These are phyloP conservation scores for Hagleromyces aurorensis DNA, from an alignment of 805 yeast genomes.

Conservation along the genomic window DNA sequence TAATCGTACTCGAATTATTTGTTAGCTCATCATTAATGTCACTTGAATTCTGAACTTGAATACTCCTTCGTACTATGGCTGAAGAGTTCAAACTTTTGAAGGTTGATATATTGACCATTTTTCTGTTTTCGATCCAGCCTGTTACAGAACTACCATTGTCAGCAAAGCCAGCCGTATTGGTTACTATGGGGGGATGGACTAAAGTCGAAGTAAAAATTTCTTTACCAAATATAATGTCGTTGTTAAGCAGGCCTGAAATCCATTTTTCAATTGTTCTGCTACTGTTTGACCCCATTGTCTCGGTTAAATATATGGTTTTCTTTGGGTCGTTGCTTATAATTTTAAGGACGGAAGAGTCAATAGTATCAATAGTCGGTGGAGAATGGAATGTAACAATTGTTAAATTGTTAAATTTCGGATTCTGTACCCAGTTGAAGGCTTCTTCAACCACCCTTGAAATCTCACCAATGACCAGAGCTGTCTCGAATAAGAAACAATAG, in stretches of 20 bases:
- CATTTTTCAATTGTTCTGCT: slow-evolving; percentile 33
- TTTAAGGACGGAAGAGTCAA: slow-evolving; percentile 21
- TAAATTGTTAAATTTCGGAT: slow-evolving; percentile 8
- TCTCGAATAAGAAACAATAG: slow-evolving; percentile 32
- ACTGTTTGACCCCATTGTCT: slow-evolving; percentile 23
- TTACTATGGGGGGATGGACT: slow-evolving; percentile 16
- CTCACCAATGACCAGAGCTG: slow-evolving; percentile 15
- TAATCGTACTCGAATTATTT: slow-evolving; percentile 14
- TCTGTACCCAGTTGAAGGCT: slow-evolving; percentile 4
- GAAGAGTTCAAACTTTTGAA: slow-evolving; percentile 14
- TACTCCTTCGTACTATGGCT: slow-evolving; percentile 17
- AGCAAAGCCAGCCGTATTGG: slow-evolving; percentile 2
- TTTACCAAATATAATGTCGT: slow-evolving; percentile 26
- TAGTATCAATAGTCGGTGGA: slow-evolving; percentile 13
- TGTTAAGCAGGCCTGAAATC: slow-evolving; percentile 34
- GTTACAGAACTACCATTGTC: slow-evolving; percentile 12
- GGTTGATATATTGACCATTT: slow-evolving; percentile 14
- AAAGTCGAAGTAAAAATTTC: slow-evolving; percentile 29
- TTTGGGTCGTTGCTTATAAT: slow-evolving; percentile 4
- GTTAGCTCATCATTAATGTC: slow-evolving; percentile 1
- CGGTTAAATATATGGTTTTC: slow-evolving; percentile 14
- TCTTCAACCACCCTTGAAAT: slow-evolving; percentile 5
- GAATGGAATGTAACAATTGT: slow-evolving; percentile 11
- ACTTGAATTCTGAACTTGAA: slow-evolving; percentile 4
- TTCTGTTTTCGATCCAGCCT: slow-evolving; percentile 14